Evolutionary conservation across 768 basidiomycete genomes (phyloP).

Genomic region (Mycena albidolilacea): DNA sequence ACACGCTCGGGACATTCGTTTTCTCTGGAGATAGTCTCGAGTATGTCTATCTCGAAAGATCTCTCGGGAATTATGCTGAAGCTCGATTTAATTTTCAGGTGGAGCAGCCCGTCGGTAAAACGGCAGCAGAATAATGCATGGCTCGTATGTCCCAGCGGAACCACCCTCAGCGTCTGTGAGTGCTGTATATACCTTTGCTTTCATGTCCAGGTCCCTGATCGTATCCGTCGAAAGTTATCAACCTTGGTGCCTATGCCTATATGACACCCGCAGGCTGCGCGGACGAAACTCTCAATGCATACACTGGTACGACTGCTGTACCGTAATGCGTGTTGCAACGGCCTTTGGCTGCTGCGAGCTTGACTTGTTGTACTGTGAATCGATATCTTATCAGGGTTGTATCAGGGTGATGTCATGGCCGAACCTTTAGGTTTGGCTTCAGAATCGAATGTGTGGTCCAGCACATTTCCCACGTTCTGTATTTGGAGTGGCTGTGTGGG

Average conservation of each 20-base stretch:
- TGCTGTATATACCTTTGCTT: background rate
- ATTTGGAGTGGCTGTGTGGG: too few species aligned
- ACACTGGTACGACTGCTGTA: constrained; percentile 69
- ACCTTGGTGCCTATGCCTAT: constrained; percentile 69
- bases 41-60: constrained; percentile 15
- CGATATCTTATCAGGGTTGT: too few species aligned
- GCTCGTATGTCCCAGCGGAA: constrained; percentile 63
- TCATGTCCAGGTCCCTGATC: constrained; percentile 6
- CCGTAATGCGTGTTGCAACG: constrained; percentile 23
- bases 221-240: constrained; percentile 52
- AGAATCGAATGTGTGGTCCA: too few species aligned
- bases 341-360: too few species aligned
- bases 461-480: too few species aligned
- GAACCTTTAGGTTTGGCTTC: too few species aligned
- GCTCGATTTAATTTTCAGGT: constrained; percentile 40
- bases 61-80: background rate
- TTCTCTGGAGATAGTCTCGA: constrained; percentile 73
- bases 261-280: constrained; percentile 72
- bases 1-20: constrained; percentile 64
- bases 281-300: constrained; percentile 73
- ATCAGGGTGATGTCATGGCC: too few species aligned
- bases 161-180: constrained; percentile 40
- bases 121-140: constrained; percentile 69
- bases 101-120: constrained; percentile 64
- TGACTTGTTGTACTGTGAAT: too few species aligned